Conservation (phyloP, 2,329 filamentous ascomycete genomes). For the Fusarium oxysporum region DNA sequence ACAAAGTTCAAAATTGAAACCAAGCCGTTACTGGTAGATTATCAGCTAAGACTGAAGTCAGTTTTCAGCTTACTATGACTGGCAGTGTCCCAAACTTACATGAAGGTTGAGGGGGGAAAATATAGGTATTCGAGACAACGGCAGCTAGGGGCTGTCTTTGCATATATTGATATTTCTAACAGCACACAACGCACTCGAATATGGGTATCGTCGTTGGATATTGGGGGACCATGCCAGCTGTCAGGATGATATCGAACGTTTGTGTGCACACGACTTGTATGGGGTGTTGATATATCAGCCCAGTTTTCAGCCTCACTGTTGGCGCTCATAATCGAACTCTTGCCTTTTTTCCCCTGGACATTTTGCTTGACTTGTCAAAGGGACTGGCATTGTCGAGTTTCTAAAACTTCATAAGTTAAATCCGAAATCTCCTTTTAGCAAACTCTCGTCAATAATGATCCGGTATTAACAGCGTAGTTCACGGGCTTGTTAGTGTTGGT, state of each 20-base stretch:
- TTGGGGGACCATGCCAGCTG: neutral
- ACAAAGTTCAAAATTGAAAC: neutral
- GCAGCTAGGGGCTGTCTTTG: neutral
- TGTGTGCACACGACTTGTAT: neutral
- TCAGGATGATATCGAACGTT: neutral
- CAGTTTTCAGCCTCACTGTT: slow-evolving; percentile 11
- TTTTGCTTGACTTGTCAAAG: neutral
- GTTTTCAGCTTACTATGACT: neutral
- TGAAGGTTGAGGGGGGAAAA: neutral
- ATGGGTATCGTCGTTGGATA: neutral
- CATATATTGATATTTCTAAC: neutral
- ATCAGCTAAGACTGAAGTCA: neutral
- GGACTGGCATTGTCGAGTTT: neutral
- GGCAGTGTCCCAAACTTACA: neutral
- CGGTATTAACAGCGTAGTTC: neutral
- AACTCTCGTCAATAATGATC: neutral
- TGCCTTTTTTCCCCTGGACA: neutral
- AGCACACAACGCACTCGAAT: neutral
- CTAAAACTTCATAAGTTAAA: neutral
- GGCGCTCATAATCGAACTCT: neutral
- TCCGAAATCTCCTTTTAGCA: neutral
- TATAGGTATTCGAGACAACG: neutral
- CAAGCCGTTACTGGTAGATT: neutral
- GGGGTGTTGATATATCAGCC: slow-evolving; percentile 5
- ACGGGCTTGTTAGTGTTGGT: neutral